These are phyloP conservation scores for Colletotrichum echinochloae DNA, from an alignment of 2,329 filamentous ascomycete species.

Conservation along the genomic window DNA sequence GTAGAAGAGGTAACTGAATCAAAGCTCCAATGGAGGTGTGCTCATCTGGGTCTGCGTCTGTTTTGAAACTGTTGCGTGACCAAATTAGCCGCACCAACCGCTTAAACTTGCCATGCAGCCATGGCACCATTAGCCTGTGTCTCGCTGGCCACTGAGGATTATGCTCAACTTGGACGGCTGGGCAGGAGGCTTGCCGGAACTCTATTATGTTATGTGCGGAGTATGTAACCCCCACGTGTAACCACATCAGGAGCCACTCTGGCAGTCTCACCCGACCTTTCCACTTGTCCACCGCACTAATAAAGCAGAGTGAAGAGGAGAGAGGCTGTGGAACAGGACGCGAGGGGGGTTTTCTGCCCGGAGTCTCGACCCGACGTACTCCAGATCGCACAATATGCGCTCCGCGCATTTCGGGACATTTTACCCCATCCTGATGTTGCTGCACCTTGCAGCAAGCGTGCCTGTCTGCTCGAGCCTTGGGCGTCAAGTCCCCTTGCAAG, in stretches of 20 bases:
- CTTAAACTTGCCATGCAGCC: conserved; percentile 37
- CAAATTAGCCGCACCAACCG: conserved; percentile 41
- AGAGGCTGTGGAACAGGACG: conserved; percentile 8
- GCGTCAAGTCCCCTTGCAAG: neutral
- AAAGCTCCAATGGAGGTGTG: conserved; percentile 32
- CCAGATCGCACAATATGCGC: neutral
- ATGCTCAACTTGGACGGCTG: neutral
- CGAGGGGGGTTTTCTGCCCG: neutral
- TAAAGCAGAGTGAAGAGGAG: neutral
- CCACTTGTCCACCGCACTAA: neutral
- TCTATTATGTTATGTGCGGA: too few species aligned
- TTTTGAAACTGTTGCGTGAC: conserved; percentile 39
- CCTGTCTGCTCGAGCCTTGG: neutral
- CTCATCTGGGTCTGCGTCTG: conserved; percentile 14
- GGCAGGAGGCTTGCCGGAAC: neutral
- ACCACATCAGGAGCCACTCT: conserved; percentile 3
- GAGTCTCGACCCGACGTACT: conserved; percentile 21
- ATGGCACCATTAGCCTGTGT: too few species aligned
- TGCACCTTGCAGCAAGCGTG: neutral
- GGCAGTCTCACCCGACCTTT: conserved; percentile 17
- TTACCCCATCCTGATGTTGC: neutral
- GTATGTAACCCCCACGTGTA: neutral
- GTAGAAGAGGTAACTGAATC: neutral
- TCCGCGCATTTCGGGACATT: conserved; percentile 5
- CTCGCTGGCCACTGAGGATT: neutral